Base-by-base conservation (phyloP, 148 eudicot genomes). In the Persicaria maculosa region DNA sequence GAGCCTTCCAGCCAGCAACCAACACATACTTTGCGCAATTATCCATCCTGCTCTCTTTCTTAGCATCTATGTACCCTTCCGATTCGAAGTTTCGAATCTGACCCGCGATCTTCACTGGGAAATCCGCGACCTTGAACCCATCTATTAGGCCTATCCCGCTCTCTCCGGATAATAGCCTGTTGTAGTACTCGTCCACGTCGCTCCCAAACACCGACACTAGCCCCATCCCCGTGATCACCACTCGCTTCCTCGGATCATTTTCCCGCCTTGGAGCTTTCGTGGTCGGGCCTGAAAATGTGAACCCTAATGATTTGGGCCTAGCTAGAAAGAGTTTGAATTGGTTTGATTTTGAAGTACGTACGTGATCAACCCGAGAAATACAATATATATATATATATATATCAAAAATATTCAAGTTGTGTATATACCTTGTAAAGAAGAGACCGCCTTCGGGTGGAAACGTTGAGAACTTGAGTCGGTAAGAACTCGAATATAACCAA, bases 211-310 rank as follows among this genome's bases (percentile, higher is more conserved):
- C 79, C 0, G 82, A 80, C 19, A 76, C 82, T 0, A 80, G 73
- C 0, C 82, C 82, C 79, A 72, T 80, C 71, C 82, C 82, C 5
- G 82, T 80, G 15, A 80, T 65, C 45, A 80, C 82, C 16, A 76
- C 62, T 11, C 82, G 78, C 57, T 80, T 80, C 76, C 47, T 80
- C 9, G 82, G 79, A 46, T 80, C 82, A 44, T 31, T 80, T 4
- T 80, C 79, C 22, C 82, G 74, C n/a, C 76, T 72, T 10, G 82
- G 79, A 69, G 79, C 79, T 8, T 77, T 52, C 5, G 46, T 44
- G 0, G 71, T 64, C 3, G 64, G 50, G 5, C 75, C 65, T 68
- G 47, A 44, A 44, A 9, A 12, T 9, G 12, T 8, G 25, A 22
- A 48, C 9, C 12, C 2, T 47, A 47, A 11, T 47, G 50, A 6